Evolutionary conservation across 2,329 filamentous ascomycete species (phyloP).

Genomic region (Epichloe scottii): DNA sequence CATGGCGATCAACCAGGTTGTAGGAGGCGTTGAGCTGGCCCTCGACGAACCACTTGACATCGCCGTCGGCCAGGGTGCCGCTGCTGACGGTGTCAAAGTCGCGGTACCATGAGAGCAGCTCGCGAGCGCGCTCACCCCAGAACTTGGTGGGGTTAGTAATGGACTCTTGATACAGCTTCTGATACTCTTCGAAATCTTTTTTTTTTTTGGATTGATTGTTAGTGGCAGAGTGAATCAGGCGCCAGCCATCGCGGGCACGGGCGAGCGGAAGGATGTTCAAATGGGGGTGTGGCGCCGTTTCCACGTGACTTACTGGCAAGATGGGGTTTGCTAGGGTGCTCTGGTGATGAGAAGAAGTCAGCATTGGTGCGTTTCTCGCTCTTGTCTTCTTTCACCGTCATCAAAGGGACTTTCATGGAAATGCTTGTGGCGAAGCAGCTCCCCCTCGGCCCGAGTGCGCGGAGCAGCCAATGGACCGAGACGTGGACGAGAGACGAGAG

Average conservation of each 20-base stretch:
- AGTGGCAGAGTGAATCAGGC: background rate
- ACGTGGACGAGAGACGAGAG: background rate
- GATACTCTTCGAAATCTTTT: constrained; percentile 52
- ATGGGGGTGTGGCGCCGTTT: constrained; percentile 2
- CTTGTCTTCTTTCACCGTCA: background rate
- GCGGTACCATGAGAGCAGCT: constrained; percentile 77
- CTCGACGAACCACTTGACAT: constrained; percentile 90
- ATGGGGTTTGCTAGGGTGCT: constrained; percentile 60
- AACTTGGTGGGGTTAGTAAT: constrained; percentile 83
- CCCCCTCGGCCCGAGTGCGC: too few species aligned
- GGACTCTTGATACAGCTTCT: constrained; percentile 64
- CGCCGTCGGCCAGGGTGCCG: constrained; percentile 65
- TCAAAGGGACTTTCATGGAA: background rate
- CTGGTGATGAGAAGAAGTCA: constrained; percentile 29
- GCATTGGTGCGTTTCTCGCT: background rate
- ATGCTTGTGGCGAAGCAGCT: too few species aligned
- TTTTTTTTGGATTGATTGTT: constrained; percentile 15
- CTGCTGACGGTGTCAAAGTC: constrained; percentile 84
- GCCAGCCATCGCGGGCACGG: background rate
- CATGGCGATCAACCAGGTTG: constrained; percentile 95
- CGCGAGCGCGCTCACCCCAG: constrained; percentile 76
- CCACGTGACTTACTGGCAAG: constrained; percentile 39
- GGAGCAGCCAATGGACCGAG: too few species aligned
- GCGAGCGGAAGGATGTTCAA: constrained; percentile 4
- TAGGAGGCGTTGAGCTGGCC: constrained; percentile 89